Base-by-base conservation (phyloP, 345 rosid species). In the Aquilaria yunnanensis region DNA sequence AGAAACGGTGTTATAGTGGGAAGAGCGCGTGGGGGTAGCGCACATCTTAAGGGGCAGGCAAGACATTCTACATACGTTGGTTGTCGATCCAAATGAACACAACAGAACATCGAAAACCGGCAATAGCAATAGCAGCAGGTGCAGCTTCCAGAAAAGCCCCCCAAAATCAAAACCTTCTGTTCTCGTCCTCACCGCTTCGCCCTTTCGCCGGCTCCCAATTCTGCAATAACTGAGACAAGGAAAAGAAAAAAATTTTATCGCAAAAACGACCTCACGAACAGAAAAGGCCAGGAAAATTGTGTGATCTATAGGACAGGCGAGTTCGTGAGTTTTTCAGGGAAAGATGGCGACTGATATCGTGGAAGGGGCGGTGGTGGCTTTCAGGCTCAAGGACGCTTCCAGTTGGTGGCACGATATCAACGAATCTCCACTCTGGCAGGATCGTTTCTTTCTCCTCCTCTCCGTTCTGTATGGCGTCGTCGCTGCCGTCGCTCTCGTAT, bases 391-490 rank as follows among this genome's bases (percentile, higher is more conserved):
- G 66, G 85, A 77, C 49, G 85, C 88, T 51, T 69, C 74, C 74
- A 76, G 41, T 68, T 88, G 89, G 94, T 91, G 97, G 97, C 68
- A 86, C 1, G 79, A 80, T 37, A 67, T 86, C 8, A 88, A 91
- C 31, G 72, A 78, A 43, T 91, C 96, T 14, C 69, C 71, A 66
- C 46, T 78, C 43, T 91, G 97, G 96, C 97, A 91, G 77, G 94
- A 86, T 76, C 89, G 91, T 67, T 77, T 86, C 75, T 91, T 91
- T 61, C 88, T 83, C 70, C 46, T 53, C 29, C 97, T 88, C 50
- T 76, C 97, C 70, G 75, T 64, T 48, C 85, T 86, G 43, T 88
- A 86, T 68, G 89, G 83, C 33, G 51, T 80, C 59, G 97, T 91
- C 43, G 86, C 97, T 45, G 71, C 55, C 49, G 85, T 86, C 10